Conservation (phyloP, 129 eudicot genomes). For the Arctium lappa region DNA sequence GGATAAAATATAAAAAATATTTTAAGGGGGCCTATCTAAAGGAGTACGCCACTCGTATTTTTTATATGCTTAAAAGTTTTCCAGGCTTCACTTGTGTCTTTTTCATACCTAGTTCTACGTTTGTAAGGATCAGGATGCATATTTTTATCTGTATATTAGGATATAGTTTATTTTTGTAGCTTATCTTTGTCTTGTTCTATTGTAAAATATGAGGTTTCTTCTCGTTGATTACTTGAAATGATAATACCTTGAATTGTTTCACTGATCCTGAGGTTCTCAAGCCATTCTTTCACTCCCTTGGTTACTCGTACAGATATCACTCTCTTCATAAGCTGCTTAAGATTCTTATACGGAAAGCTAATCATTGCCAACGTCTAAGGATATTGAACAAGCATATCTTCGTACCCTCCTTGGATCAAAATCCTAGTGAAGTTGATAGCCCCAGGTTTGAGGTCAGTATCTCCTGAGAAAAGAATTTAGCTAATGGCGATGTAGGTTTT, state of each 20-base stretch:
- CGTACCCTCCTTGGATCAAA: slow-evolving; percentile 30
- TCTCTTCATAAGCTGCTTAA: slow-evolving; percentile 61
- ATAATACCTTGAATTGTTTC: neutral
- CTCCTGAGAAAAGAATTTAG: neutral
- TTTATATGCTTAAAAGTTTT: no score
- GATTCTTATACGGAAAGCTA: slow-evolving; percentile 53
- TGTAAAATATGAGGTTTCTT: neutral
- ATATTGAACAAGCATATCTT: slow-evolving; percentile 65
- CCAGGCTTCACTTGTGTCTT: no score
- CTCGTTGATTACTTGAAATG: neutral
- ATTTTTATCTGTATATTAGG: no score
- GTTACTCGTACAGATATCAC: slow-evolving; percentile 55
- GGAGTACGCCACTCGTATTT: no score
- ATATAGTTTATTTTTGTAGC: no score
- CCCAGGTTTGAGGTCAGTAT: slow-evolving; percentile 42
- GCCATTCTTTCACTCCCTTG: neutral
- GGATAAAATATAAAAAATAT: no score
- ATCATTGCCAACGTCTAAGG: slow-evolving; percentile 39
- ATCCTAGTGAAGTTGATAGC: slow-evolving; percentile 12
- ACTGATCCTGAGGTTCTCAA: neutral
- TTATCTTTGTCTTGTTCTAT: no score
- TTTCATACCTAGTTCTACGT: no score
- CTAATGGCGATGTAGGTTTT: neutral
- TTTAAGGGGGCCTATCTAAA: no score
- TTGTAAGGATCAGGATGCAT: no score